These are phyloP conservation scores for Brassica carinata DNA, from an alignment of 345 rosid species.

Conservation along the genomic window DNA sequence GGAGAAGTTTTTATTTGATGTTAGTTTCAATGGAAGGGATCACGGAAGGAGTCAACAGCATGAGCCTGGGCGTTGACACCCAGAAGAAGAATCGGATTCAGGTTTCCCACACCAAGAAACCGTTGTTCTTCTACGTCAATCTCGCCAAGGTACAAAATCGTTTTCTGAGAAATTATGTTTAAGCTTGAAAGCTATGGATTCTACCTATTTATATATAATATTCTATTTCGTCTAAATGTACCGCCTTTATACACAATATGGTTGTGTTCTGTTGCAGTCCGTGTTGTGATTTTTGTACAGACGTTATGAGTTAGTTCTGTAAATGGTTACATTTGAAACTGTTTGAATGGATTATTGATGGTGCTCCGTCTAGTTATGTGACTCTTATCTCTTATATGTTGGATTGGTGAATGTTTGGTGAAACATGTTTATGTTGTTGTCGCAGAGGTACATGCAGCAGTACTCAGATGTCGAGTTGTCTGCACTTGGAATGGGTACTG, in stretches of 20 bases:
- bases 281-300: background rate
- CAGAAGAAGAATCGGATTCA: conserved; percentile 88
- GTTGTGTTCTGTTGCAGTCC: background rate
- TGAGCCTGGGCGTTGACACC: conserved; percentile 52
- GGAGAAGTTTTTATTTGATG: conserved; percentile 3
- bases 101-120: conserved; percentile 93
- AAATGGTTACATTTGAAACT: background rate
- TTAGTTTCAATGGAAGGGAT: conserved; percentile 63
- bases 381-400: background rate
- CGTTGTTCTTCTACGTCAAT: conserved; percentile 91
- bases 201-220: background rate
- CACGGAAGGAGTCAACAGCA: conserved; percentile 64
- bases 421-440: background rate
- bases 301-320: background rate
- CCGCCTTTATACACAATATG: background rate
- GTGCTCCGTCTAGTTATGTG: conserved; percentile 4
- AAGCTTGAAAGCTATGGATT: background rate
- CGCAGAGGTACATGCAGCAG: conserved; percentile 94
- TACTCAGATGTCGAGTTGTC: conserved; percentile 84
- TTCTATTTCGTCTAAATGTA: background rate
- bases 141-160: conserved; percentile 72
- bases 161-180: background rate
- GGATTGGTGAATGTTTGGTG: background rate
- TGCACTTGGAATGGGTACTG: conserved; percentile 96
- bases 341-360: background rate